These are phyloP conservation scores for Lepidium aucheri DNA, from an alignment of 345 rosid species.

Conservation along the genomic window DNA sequence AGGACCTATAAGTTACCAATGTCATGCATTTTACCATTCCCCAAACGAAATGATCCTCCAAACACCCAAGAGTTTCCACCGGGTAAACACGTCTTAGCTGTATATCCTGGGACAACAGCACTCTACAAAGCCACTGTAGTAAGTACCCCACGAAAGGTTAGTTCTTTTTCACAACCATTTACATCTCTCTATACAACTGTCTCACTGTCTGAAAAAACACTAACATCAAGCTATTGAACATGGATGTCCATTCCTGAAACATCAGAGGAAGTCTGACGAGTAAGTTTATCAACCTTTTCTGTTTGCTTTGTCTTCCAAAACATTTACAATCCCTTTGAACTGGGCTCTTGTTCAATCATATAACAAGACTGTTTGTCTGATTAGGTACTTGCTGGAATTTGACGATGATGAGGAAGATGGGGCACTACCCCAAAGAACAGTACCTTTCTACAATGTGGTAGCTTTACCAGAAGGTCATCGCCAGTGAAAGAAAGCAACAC, in stretches of 20 bases:
- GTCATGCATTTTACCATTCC: constrained; percentile 68
- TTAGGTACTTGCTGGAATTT: constrained; percentile 75
- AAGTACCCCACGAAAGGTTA: constrained; percentile 65
- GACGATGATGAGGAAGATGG: constrained; percentile 98
- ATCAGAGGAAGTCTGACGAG: constrained; percentile 78
- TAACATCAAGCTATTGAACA: not conserved
- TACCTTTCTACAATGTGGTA: constrained; percentile 77
- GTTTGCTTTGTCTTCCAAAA: not conserved
- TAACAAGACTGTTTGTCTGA: not conserved
- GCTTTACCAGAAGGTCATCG: constrained; percentile 79
- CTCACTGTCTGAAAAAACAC: not conserved
- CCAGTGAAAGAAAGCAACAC: constrained; percentile 33
- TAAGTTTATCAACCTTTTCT: constrained; percentile 35
- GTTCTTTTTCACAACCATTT: not conserved
- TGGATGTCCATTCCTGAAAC: not conserved
- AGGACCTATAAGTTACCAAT: constrained; percentile 81
- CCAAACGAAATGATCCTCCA: constrained; percentile 53
- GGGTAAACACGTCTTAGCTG: constrained; percentile 88
- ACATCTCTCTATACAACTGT: not conserved
- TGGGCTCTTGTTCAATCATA: not conserved
- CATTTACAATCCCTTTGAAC: not conserved
- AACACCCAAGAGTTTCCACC: constrained; percentile 50
- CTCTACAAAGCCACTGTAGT: constrained; percentile 94
- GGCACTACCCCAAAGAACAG: constrained; percentile 74
- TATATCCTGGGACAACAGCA: constrained; percentile 96